Conservation (phyloP, 2,329 filamentous ascomycete species). For the Rutstroemia sp. region DNA sequence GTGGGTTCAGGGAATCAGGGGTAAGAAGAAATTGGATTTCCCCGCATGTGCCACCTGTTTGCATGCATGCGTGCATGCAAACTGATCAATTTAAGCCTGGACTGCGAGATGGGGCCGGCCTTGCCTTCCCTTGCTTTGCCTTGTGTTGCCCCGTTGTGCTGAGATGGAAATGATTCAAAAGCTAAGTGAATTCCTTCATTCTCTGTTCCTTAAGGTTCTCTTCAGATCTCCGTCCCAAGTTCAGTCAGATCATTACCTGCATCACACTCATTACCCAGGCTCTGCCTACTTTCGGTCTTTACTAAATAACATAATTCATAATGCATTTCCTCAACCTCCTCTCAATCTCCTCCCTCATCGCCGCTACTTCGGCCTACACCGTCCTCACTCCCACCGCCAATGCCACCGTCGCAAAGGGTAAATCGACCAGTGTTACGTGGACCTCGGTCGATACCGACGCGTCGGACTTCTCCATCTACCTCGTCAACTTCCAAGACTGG, state of each 20-base stretch:
- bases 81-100: neutral
- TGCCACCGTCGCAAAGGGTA: constrained; percentile 2
- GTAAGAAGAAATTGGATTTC: neutral
- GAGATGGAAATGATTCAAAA: constrained; percentile 1
- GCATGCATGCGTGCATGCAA: neutral
- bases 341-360: neutral
- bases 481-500: constrained; percentile 7
- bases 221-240: neutral
- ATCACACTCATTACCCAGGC: neutral
- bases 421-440: constrained; percentile 1
- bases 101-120: neutral
- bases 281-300: constrained; percentile 7
- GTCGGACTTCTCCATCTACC: constrained; percentile 5
- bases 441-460: constrained; percentile 2
- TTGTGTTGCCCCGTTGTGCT: neutral
- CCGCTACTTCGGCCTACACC: neutral
- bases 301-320: neutral
- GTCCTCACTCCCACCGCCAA: constrained; percentile 1
- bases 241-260: neutral
- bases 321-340: constrained; percentile 5
- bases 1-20: neutral
- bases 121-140: neutral
- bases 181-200: neutral
- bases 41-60: neutral
- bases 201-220: neutral